Base-by-base conservation (phyloP, 495 filamentous ascomycete species). In the Immersiella caudata region DNA sequence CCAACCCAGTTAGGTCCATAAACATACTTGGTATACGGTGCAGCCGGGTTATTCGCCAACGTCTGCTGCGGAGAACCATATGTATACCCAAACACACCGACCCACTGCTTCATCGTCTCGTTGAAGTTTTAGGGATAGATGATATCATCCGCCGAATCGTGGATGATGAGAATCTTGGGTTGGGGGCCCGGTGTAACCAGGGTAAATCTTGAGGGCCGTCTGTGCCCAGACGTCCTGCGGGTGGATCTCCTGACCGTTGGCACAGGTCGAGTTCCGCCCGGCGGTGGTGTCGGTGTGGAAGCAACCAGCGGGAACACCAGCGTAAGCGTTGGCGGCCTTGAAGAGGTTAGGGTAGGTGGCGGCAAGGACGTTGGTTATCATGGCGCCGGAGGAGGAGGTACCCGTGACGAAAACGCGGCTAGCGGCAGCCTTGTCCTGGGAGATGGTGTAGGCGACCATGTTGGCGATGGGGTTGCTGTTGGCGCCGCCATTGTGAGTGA, bases 261-360 rank as follows among this genome's bases (percentile, higher is more conserved):
- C 78, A 69, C 82, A 84, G 33, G 73, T 73, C 25, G 74, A 68
- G 66, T 78, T 83, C 84, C 83, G 85, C 1, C 83, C 79, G 6
- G 74, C 75, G 33, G 78, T 75, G 20, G 79, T 80, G 26, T 78
- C 71, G 0, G 78, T 80, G 22, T 75, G 72, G 74, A 88, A 89
- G 78, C 88, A 89, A 8, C 86, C 87, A 27, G 83, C 86, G 11
- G 87, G 78, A 0, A 90, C 86, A 22, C 88, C 88, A 6, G 85
- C 77, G 75, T 88, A 89, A 46, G 78, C 86, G 9, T 79, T 82
- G 11, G 73, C 86, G 1, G 86, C 86, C 4, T 77, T 76, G 78
- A 88, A 87, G 36, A 88, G 50, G 18, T 85, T 79, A 0, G 86
- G 86, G 71, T 88, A 87, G 11, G 84, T 83, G 22, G 83, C 86